Conservation (phyloP, 257 asterid genomes). For the Solanum dulcamara region DNA sequence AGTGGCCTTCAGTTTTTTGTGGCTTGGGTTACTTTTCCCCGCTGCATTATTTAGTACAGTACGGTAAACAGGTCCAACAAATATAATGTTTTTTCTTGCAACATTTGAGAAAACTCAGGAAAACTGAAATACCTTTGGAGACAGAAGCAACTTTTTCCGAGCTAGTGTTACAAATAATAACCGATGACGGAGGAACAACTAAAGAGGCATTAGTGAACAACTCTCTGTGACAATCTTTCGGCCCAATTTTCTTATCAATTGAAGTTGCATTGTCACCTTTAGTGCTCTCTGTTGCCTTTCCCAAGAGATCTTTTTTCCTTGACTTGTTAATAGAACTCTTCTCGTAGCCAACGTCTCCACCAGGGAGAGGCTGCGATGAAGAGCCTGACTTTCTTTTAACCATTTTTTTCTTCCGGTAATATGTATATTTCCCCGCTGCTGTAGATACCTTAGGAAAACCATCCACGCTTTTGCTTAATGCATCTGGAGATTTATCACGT, state of each 20-base stretch:
- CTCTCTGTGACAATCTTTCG: slow-evolving; percentile 14
- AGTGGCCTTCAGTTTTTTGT: slow-evolving; percentile 12
- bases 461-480: slow-evolving; percentile 7
- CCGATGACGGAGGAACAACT: slow-evolving; percentile 8
- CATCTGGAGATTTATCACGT: slow-evolving; percentile 10
- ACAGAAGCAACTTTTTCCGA: slow-evolving; percentile 22
- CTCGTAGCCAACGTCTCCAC: slow-evolving; percentile 18
- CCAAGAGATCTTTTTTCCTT: slow-evolving; percentile 22
- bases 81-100: not conserved
- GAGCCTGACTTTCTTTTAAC: slow-evolving; percentile 27
- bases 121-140: slow-evolving; percentile 37
- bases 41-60: slow-evolving; percentile 14
- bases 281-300: slow-evolving; percentile 17
- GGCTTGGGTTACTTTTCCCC: slow-evolving; percentile 25
- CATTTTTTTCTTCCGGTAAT: slow-evolving; percentile 47
- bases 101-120: slow-evolving; percentile 1
- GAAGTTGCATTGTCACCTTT: slow-evolving; percentile 4
- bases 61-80: not conserved
- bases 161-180: slow-evolving; percentile 13
- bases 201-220: slow-evolving; percentile 10
- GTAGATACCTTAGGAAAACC: slow-evolving; percentile 27
- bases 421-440: slow-evolving; percentile 35
- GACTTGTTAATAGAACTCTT: slow-evolving; percentile 31
- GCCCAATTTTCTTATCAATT: slow-evolving; percentile 11
- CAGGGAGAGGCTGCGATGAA: slow-evolving; percentile 27